phyloP scores from a whole-genome alignment of 2,329 filamentous ascomycete species.

The Colletotrichum aenigma region DNA sequence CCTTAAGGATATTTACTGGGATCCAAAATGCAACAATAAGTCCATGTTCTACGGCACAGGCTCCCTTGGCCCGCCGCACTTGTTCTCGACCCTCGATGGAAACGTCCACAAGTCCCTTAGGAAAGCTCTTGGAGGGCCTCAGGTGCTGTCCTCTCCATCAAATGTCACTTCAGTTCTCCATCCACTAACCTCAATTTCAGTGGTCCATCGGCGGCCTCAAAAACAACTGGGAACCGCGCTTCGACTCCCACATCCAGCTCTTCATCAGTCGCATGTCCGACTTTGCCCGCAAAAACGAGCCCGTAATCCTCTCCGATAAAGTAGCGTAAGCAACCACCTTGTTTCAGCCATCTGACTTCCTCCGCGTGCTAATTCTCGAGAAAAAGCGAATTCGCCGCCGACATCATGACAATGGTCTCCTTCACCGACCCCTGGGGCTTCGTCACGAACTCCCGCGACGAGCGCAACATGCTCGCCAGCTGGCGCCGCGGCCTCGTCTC shows the following conservation, averaged over 20 bases:
- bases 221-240: constrained; percentile 5
- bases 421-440: constrained; percentile 9
- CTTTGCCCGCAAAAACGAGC: neutral
- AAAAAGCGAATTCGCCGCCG: constrained; percentile 1
- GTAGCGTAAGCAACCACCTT: neutral
- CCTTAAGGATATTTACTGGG: constrained; percentile 1
- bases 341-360: too few relatives aligned
- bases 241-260: neutral
- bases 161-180: neutral
- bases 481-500: neutral
- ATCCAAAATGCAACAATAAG: constrained; percentile 4
- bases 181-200: neutral
- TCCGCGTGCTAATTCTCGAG: neutral
- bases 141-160: neutral
- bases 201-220: constrained; percentile 1
- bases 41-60: neutral
- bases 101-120: neutral
- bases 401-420: constrained; percentile 8
- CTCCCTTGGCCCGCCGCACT: neutral
- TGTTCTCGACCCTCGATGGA: constrained; percentile 1
- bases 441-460: constrained; percentile 1
- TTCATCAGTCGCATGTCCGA: neutral
- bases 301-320: constrained; percentile 1
- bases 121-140: neutral
- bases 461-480: constrained; percentile 3